Evolutionary conservation across 768 basidiomycete species (phyloP), one percentile per base, ranked within the genome.

Genomic region (Kondoa subrosea): DNA sequence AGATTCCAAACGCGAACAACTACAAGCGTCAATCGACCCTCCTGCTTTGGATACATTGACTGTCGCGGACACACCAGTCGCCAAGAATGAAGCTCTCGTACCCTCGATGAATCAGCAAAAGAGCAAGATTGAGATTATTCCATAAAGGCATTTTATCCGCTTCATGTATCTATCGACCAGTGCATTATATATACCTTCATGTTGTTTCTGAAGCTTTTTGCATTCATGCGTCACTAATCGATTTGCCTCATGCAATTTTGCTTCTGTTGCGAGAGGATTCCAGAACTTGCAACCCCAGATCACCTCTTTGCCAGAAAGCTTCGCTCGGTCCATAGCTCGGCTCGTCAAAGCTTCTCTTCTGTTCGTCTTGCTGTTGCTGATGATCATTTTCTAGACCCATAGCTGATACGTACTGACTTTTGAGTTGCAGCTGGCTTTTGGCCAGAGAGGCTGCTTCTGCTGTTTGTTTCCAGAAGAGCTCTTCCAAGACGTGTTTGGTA

Each of bases 381-480:
- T 8, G 12, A 8, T 50, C 40, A 8, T 50, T 50, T 8, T 50
- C 40, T 50, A 50, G 40, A 3, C 67, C 65, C 29, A 56, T 40
- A 40, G 17, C 33, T 31, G 57, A 57, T 27, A 69, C 26, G 57
- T 69, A 69, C 29, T 69, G 66, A 4, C 65, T n/a, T 59, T 66
- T 66, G 26, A 66, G 56, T 17, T 34, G 57, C 32, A 56, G 66
- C 30, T 66, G 32, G 17, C 56, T 30, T 14, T 56, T 34, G 15
- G 56, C n/a, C 2, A 66, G 56, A 4, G 27, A n/a, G 25, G 40
- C 27, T 29, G 65, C 66, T 31, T 69, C 91, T 56, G 78, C 76
- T 68, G 85, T 86, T 1, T 83, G 85, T 61, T 81, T 80, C 91
- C 90, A 93, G 70, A 87, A 77, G n/a, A 86, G 77, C 73, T 84